phyloP scores from a whole-genome alignment of 441 rosid genomes.

The Jatropha podagrica region DNA sequence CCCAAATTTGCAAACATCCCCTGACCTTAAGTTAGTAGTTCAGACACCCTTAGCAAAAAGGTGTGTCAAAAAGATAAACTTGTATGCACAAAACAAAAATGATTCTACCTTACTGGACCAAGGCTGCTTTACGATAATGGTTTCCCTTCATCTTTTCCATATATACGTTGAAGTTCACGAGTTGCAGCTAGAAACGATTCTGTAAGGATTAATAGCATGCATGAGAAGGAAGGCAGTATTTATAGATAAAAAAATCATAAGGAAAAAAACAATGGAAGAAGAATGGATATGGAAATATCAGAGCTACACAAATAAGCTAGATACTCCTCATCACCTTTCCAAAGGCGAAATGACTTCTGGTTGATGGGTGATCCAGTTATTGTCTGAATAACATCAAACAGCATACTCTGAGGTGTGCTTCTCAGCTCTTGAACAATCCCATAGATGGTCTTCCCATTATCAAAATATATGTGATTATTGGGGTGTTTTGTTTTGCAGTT shows the following conservation, averaged over 20 bases:
- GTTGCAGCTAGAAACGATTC: slow-evolving; percentile 74
- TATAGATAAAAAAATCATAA: not conserved
- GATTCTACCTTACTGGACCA: slow-evolving; percentile 29
- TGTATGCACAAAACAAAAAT: slow-evolving; percentile 37
- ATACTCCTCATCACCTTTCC: slow-evolving; percentile 59
- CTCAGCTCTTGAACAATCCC: slow-evolving; percentile 78
- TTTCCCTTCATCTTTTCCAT: slow-evolving; percentile 58
- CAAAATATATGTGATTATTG: slow-evolving; percentile 78
- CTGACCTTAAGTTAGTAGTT: slow-evolving; percentile 15
- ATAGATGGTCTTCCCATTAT: slow-evolving; percentile 75
- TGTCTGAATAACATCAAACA: slow-evolving; percentile 68
- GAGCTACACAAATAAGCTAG: not conserved
- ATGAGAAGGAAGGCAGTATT: slow-evolving; percentile 2
- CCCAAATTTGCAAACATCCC: slow-evolving; percentile 8
- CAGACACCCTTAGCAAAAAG: slow-evolving; percentile 16
- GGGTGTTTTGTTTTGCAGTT: slow-evolving; percentile 87
- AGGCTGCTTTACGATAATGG: slow-evolving; percentile 29
- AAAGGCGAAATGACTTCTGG: slow-evolving; percentile 60
- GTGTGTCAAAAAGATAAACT: slow-evolving; percentile 26
- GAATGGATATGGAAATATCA: not conserved
- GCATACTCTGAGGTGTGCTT: slow-evolving; percentile 60
- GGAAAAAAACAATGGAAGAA: not conserved
- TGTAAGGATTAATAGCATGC: slow-evolving; percentile 24
- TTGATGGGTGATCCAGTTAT: slow-evolving; percentile 70
- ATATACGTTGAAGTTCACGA: slow-evolving; percentile 78